Evolutionary conservation across 306 rosid genomes (phyloP).

Genomic region (Elaeagnus macrophylla): DNA sequence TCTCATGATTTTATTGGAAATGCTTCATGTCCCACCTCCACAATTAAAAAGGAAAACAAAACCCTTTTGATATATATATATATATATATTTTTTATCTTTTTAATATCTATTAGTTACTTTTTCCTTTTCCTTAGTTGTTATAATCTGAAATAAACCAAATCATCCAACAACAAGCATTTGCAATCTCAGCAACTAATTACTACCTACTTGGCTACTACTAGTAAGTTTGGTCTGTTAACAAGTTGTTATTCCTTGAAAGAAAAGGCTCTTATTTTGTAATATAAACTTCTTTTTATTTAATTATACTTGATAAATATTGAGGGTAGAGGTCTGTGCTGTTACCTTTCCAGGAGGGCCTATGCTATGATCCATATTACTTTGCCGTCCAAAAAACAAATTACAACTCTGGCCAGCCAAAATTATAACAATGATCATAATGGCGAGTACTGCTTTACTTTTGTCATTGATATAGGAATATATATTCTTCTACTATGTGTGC

Average conservation of each 20-base stretch:
- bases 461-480: slow-evolving; percentile 14
- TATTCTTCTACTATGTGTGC: slow-evolving; percentile 19
- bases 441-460: slow-evolving; percentile 35
- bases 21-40: slow-evolving; percentile 35
- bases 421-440: slow-evolving; percentile 20
- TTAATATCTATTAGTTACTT: slow-evolving; percentile 11
- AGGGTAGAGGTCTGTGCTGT: slow-evolving; percentile 10
- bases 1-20: slow-evolving; percentile 55
- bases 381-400: slow-evolving; percentile 2
- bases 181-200: slow-evolving; percentile 14
- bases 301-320: slow-evolving; percentile 12
- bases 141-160: not conserved
- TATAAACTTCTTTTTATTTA: slow-evolving; percentile 15
- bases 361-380: slow-evolving; percentile 11
- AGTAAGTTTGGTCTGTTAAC: slow-evolving; percentile 30
- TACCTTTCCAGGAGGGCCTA: slow-evolving; percentile 19
- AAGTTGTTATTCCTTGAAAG: slow-evolving; percentile 32
- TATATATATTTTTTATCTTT: slow-evolving; percentile 6
- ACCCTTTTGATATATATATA: slow-evolving; percentile 5
- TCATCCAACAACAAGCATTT: slow-evolving; percentile 14
- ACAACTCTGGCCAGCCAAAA: slow-evolving; percentile 24
- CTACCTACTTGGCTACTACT: slow-evolving; percentile 4
- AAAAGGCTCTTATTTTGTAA: slow-evolving; percentile 24
- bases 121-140: not conserved
- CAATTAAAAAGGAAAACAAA: slow-evolving; percentile 13